A percentile compares a stretch with the other conserved stretches of the same genome.
These are phyloP conservation scores for Debaryomyces sp. DNA, from an alignment of 1,139 yeast genomes.

Conservation along the genomic window DNA sequence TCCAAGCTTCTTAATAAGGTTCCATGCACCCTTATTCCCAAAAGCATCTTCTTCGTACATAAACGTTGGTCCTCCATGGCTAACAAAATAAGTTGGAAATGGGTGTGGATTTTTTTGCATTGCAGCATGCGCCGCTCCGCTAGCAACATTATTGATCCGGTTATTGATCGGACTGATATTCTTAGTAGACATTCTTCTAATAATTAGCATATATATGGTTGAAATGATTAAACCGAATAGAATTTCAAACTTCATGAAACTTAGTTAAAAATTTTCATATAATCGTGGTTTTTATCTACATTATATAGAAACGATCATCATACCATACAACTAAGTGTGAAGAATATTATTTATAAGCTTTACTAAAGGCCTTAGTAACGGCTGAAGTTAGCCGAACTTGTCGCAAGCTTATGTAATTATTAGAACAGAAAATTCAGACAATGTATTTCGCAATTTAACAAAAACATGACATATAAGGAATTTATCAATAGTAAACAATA, in stretches of 20 bases:
- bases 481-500: not conserved
- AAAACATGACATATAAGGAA: constrained; percentile 4
- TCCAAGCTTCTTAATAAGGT: constrained; percentile 52
- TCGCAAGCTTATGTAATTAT: not conserved
- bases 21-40: constrained; percentile 62
- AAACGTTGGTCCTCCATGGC: constrained; percentile 83
- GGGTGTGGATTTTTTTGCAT: constrained; percentile 22
- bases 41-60: constrained; percentile 49
- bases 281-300: not conserved
- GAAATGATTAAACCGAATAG: not conserved
- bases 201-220: not conserved
- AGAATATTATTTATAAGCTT: not conserved
- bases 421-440: not conserved
- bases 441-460: constrained; percentile 13
- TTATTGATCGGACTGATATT: not conserved
- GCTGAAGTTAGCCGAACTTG: not conserved
- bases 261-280: not conserved
- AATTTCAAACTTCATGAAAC: not conserved
- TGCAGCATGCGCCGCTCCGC: not conserved
- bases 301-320: not conserved
- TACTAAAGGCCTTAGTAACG: not conserved
- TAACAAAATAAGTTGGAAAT: constrained; percentile 63
- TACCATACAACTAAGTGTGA: not conserved
- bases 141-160: not conserved
- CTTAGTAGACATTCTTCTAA: not conserved